Percentiles rank a stretch among this genome's conserved stretches.
phyloP scores from a whole-genome alignment of 2,329 filamentous ascomycete species.

The Epichloe festucae region DNA sequence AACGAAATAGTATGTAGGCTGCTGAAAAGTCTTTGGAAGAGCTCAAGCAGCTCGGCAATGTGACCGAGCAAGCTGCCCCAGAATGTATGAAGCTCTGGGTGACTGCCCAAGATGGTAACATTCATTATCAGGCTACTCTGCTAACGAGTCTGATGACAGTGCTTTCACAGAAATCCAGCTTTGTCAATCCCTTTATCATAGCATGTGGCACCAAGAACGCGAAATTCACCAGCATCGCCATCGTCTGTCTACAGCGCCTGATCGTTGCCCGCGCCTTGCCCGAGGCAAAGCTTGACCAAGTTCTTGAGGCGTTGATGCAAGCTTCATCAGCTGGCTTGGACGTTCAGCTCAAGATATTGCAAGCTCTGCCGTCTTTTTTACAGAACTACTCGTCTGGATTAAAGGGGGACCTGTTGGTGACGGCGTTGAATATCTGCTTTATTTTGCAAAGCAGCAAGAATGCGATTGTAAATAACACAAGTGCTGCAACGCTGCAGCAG shows the following conservation, averaged over 20 bases:
- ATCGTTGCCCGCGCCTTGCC: slow-evolving; percentile 73
- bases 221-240: slow-evolving; percentile 78
- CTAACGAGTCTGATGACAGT: slow-evolving; percentile 40
- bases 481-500: slow-evolving; percentile 91
- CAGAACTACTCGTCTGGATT: slow-evolving; percentile 82
- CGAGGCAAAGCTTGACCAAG: slow-evolving; percentile 65
- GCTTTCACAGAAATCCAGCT: slow-evolving; percentile 65
- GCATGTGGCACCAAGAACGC: slow-evolving; percentile 83
- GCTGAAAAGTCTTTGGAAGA: slow-evolving; percentile 90
- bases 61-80: slow-evolving; percentile 25
- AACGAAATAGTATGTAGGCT: slow-evolving; percentile 39
- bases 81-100: slow-evolving; percentile 17
- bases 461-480: slow-evolving; percentile 86
- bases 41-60: slow-evolving; percentile 43
- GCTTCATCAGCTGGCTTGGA: slow-evolving; percentile 71
- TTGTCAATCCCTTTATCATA: slow-evolving; percentile 87
- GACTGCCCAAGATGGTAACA: not conserved
- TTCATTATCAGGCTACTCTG: slow-evolving; percentile 7
- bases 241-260: slow-evolving; percentile 79
- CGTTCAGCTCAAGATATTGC: slow-evolving; percentile 89
- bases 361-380: slow-evolving; percentile 68
- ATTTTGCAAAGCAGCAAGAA: slow-evolving; percentile 85
- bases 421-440: slow-evolving; percentile 79
- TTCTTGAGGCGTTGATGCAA: slow-evolving; percentile 77
- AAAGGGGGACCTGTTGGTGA: slow-evolving; percentile 67